Evolutionary conservation across 2,329 filamentous ascomycete species (phyloP).

Genomic region (Escovopsis sp.): DNA sequence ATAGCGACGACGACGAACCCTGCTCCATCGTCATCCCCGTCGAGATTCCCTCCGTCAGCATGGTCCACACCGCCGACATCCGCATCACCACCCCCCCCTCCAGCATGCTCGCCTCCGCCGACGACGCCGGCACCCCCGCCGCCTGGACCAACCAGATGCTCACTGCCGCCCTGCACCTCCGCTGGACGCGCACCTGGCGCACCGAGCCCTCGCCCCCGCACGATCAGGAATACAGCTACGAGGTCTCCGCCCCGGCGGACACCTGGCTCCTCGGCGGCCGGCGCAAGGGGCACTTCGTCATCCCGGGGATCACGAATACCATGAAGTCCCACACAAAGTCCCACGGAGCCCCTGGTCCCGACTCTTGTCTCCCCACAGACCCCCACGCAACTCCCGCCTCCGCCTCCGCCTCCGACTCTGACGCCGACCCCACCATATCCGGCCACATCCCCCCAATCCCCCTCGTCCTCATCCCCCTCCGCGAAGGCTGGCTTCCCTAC

Average conservation of each 20-base stretch:
- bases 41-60: constrained; percentile 67
- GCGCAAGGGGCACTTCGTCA: constrained; percentile 61
- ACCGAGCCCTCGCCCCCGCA: constrained; percentile 24
- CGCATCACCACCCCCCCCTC: constrained; percentile 28
- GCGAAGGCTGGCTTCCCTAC: constrained; percentile 61
- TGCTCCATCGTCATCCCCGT: constrained; percentile 74
- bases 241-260: constrained; percentile 58
- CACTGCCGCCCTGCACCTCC: constrained; percentile 43
- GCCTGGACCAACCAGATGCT: constrained; percentile 50
- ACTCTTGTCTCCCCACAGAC: too few relatives aligned
- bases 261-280: constrained; percentile 77
- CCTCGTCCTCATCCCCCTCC: constrained; percentile 65
- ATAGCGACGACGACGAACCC: constrained; percentile 16
- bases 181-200: constrained; percentile 49
- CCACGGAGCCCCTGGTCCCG: too few relatives aligned
- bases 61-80: constrained; percentile 68
- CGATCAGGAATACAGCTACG: constrained; percentile 65
- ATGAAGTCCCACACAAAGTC: too few relatives aligned
- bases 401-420: too few relatives aligned
- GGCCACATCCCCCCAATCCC: too few relatives aligned
- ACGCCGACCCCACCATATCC: too few relatives aligned
- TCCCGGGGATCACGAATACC: constrained; percentile 30
- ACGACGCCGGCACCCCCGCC: constrained; percentile 24
- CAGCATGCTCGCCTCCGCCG: constrained; percentile 14
- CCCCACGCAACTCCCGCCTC: too few relatives aligned